Evolutionary conservation across 2,329 filamentous ascomycete genomes (phyloP).

Genomic region (Colletotrichum somersetense): DNA sequence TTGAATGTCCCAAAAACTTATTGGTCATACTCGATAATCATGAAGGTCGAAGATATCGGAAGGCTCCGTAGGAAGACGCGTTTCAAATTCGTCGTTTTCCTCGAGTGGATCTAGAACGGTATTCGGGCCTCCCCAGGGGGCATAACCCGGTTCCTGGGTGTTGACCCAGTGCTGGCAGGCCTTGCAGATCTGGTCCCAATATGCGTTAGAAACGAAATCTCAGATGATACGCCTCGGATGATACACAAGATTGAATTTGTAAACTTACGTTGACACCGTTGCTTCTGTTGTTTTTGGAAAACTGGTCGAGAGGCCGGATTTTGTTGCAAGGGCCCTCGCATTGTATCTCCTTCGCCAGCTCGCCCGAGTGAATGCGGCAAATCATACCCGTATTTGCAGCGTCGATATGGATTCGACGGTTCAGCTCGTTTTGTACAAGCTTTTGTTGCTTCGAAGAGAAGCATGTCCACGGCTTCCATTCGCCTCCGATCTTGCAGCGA

Average conservation of each 20-base stretch:
- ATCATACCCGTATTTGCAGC: slow-evolving; percentile 53
- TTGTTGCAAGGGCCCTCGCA: slow-evolving; percentile 51
- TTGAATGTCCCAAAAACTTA: background rate
- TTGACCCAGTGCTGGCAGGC: slow-evolving; percentile 53
- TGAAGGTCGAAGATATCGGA: slow-evolving; percentile 31
- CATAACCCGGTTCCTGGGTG: slow-evolving; percentile 50
- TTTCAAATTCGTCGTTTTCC: slow-evolving; percentile 17
- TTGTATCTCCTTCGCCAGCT: slow-evolving; percentile 44
- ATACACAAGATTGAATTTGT: background rate
- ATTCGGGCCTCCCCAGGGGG: slow-evolving; percentile 32
- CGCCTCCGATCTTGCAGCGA: slow-evolving; percentile 53
- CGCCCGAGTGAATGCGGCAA: slow-evolving; percentile 51
- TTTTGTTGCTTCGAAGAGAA: slow-evolving; percentile 53
- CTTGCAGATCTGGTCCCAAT: slow-evolving; percentile 49
- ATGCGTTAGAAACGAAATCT: background rate
- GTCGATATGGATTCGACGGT: slow-evolving; percentile 41
- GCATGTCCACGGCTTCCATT: slow-evolving; percentile 49
- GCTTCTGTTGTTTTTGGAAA: slow-evolving; percentile 48
- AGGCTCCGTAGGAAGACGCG: slow-evolving; percentile 22
- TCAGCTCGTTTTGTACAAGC: slow-evolving; percentile 44
- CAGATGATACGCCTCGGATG: too few relatives aligned
- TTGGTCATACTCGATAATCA: slow-evolving; percentile 14
- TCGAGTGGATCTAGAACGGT: slow-evolving; percentile 23
- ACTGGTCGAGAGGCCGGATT: slow-evolving; percentile 47
- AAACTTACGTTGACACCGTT: slow-evolving; percentile 49